Evolutionary conservation across 2,329 filamentous ascomycete genomes (phyloP).

Genomic region (Ophiostoma ulmi): DNA sequence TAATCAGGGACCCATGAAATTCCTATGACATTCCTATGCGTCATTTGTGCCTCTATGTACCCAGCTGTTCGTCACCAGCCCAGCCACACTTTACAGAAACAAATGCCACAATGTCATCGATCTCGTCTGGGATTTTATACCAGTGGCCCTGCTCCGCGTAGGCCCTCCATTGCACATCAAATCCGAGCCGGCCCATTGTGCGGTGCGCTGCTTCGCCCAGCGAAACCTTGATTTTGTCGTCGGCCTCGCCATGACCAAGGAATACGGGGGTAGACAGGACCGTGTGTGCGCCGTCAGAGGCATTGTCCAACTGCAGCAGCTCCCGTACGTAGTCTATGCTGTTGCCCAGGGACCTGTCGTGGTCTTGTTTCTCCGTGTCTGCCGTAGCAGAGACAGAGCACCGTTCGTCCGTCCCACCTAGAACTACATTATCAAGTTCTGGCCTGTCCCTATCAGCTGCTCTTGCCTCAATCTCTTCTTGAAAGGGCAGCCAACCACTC

Average conservation of each 20-base stretch:
- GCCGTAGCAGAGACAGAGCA: too few relatives aligned
- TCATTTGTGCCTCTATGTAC: background rate
- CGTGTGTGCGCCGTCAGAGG: slow-evolving; percentile 19
- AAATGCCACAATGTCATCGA: slow-evolving; percentile 39
- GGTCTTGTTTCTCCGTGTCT: too few relatives aligned
- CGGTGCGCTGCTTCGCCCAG: slow-evolving; percentile 34
- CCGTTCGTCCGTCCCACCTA: too few relatives aligned
- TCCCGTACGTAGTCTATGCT: slow-evolving; percentile 10
- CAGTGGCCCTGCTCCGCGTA: slow-evolving; percentile 44
- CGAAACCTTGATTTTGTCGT: slow-evolving; percentile 36
- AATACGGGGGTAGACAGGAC: slow-evolving; percentile 38
- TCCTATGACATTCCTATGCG: background rate
- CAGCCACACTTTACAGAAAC: slow-evolving; percentile 10
- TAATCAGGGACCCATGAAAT: too few relatives aligned
- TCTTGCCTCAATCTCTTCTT: slow-evolving; percentile 34
- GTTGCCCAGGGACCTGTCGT: background rate
- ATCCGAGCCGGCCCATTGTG: slow-evolving; percentile 34
- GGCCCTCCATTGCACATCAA: slow-evolving; percentile 36
- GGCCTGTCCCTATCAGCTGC: slow-evolving; percentile 26
- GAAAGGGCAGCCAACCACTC: slow-evolving; percentile 24
- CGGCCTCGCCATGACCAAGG: slow-evolving; percentile 40
- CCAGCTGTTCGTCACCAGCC: background rate
- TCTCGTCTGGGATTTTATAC: slow-evolving; percentile 45
- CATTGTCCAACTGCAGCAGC: slow-evolving; percentile 12
- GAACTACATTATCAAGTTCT: too few relatives aligned